Evolutionary conservation across 495 filamentous ascomycete genomes (phyloP), one percentile per base, ranked within the genome.

Genomic region (Gamarada debralockiae): DNA sequence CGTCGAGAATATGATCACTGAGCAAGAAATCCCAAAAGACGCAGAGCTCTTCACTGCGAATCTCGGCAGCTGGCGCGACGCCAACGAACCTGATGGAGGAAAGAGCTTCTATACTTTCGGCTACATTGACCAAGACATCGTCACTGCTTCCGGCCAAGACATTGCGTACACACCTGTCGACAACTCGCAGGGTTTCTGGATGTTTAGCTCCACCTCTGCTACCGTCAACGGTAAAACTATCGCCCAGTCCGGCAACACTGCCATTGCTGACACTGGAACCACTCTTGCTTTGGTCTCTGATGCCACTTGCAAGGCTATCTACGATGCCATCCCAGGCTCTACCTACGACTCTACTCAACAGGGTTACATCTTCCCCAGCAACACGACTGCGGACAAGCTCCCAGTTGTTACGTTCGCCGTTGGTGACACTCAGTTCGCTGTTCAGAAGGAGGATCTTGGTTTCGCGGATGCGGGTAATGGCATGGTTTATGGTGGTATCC

Each of bases 71-170:
- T 79, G 76, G 68, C 75, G 80, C 20, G 81, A 86, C 65, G 58
- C 69, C 24, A 63, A 74, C 37, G 78, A 80, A 43, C 67, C 66
- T 0, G 71, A 76, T 50, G 78, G 82, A 39, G 74, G 77, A 46
- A 71, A 77, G 46, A 83, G 81, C 1, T 91, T 90, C 72, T 90
- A 87, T 69, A 90, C 87, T 0, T 90, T 91, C 58, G 88, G 87
- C 22, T 90, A 73, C 62, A 84, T 91, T 60, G 87, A 90, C 60
- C 62, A 86, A 53, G 79, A 77, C 5, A 75, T 81, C 0, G 73
- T 88, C 40, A 73, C 70, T 38, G 70, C 70, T 6, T 75, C 77
- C 0, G 79, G 73, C 24, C 60, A 77, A 48, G 75, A 80, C 1
- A 76, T 87, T 34, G 63, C 73, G 48, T 91, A 86, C 70, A 80